Base-by-base conservation (phyloP, 2,329 filamentous ascomycete genomes). In the Aspergillus intermedius region DNA sequence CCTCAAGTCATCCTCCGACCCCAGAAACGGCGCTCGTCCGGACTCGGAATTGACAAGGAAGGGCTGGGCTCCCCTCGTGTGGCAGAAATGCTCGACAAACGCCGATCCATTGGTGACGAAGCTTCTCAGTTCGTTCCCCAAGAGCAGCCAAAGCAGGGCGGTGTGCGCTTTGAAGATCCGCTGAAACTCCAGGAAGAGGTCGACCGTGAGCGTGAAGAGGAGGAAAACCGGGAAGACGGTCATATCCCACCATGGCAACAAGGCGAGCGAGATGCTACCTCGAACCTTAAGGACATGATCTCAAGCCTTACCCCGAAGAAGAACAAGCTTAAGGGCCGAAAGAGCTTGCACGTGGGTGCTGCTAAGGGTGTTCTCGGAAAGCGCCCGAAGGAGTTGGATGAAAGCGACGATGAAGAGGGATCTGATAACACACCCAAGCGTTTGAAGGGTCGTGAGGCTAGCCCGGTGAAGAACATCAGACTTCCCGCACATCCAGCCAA, bases 31-130 rank as follows among this genome's bases (percentile, higher is more conserved):
- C 74, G 75, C 41, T 78, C 84, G 13, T 86, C 84, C 12, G 85
- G 86, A 0, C 62, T 90, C 52, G 86, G 87, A 19, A 79, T 81
- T 53, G 87, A 88, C 58, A 80, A 80, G 54, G 72, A 78, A 53
- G 87, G 87, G 0, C 77, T 91, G 47, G 87, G 88, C 5, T 91
- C 88, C 1, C 88, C 87, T 4, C 82, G 81, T 46, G 79, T 91
- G 47, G 77, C 85, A 19, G 84, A 82, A 23, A 75, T 90, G 28
- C 77, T 91, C 30, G 85, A 87, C 54, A 80, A 83, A 30, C 80
- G 88, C 44, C 77, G 74, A 42, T 90, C 87, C 1, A 84, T 91
- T 51, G 80, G 84, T 19, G 83, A 91, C 39, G 73, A 79, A 19
- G 80, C 84, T 1, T 72, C 74, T 12, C 71, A 77, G 5, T 91